These are phyloP conservation scores for Monascus purpureus DNA, from an alignment of 495 filamentous ascomycete species.

Conservation along the genomic window DNA sequence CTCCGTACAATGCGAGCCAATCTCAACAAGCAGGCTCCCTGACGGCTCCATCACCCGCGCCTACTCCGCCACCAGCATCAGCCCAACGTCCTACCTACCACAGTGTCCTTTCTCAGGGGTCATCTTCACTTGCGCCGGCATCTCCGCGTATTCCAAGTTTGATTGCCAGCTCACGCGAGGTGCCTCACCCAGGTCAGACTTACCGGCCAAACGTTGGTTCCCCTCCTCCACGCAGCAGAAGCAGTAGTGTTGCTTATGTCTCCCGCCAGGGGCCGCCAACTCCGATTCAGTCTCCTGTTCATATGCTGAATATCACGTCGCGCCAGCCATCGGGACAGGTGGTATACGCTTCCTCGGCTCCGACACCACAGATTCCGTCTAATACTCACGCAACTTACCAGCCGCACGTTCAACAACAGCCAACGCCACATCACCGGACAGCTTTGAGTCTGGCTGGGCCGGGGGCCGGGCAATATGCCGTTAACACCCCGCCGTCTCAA, in stretches of 20 bases:
- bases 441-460: constrained; percentile 16
- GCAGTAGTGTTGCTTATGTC: constrained; percentile 16
- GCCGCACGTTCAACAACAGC: constrained; percentile 24
- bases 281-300: constrained; percentile 19
- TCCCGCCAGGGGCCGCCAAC: constrained; percentile 21
- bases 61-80: constrained; percentile 24
- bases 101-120: constrained; percentile 18
- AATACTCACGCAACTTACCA: constrained; percentile 15
- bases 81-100: constrained; percentile 24
- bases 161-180: constrained; percentile 16
- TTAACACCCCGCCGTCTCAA: constrained; percentile 24
- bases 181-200: constrained; percentile 13
- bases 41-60: constrained; percentile 22
- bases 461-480: constrained; percentile 18
- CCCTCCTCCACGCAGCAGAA: constrained; percentile 18
- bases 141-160: constrained; percentile 3
- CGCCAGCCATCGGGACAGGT: constrained; percentile 15
- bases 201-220: constrained; percentile 20
- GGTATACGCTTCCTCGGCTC: constrained; percentile 16
- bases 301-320: constrained; percentile 16
- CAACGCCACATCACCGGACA: constrained; percentile 13
- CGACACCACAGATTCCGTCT: constrained; percentile 9
- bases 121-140: constrained; percentile 13
- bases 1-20: constrained; percentile 17
- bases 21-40: constrained; percentile 13